Conservation (phyloP, 495 filamentous ascomycete species). For the Penicillium arizonense region DNA sequence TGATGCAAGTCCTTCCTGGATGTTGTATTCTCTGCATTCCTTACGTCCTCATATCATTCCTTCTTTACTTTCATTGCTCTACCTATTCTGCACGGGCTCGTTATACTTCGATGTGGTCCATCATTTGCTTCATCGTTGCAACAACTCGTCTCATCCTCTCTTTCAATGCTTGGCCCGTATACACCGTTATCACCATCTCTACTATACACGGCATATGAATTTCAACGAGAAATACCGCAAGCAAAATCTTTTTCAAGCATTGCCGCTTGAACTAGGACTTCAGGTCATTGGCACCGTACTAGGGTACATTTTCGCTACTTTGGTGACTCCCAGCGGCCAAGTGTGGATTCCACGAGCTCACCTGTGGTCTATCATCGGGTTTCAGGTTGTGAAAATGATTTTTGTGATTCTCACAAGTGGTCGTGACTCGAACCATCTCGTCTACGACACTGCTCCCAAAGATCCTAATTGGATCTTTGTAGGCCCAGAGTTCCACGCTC, state of each 20-base stretch:
- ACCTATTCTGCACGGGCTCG: conserved; percentile 7
- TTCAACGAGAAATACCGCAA: conserved; percentile 15
- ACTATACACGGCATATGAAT: conserved; percentile 16
- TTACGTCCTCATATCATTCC: not conserved
- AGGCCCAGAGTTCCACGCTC: conserved; percentile 19
- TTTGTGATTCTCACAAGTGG: conserved; percentile 12
- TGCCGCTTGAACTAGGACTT: conserved; percentile 16
- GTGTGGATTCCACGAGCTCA: not conserved
- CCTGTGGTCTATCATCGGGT: not conserved
- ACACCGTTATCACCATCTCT: conserved; percentile 23
- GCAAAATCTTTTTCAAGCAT: conserved; percentile 14
- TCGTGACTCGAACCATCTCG: conserved; percentile 17
- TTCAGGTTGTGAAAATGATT: not conserved
- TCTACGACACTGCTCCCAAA: conserved; percentile 14
- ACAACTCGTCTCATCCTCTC: conserved; percentile 10
- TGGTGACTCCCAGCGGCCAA: not conserved
- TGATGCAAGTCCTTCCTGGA: too few species aligned
- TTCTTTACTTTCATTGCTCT: conserved; percentile 7
- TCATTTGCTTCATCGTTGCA: conserved; percentile 15
- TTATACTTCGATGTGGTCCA: conserved; percentile 21
- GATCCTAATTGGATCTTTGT: conserved; percentile 15
- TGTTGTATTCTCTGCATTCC: too few species aligned
- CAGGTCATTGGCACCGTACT: conserved; percentile 7
- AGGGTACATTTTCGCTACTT: not conserved
- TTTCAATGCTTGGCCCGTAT: conserved; percentile 14